phyloP scores from a whole-genome alignment of 2,329 filamentous ascomycete species.

The Colletotrichum limetticola region DNA sequence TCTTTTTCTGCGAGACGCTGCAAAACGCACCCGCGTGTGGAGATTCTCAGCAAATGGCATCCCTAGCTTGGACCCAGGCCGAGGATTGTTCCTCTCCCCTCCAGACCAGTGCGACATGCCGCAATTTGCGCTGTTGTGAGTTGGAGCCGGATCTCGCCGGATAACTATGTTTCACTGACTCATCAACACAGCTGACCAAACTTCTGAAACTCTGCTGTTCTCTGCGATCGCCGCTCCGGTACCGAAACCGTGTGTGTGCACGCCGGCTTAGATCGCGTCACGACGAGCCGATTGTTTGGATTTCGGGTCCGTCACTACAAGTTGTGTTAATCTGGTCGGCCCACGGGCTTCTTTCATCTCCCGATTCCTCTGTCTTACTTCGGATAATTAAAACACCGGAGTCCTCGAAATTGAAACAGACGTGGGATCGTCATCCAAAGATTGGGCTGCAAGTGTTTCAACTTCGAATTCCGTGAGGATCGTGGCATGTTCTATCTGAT shows the following conservation, averaged over 20 bases:
- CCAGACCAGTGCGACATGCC: neutral
- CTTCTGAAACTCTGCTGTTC: slow-evolving; percentile 16
- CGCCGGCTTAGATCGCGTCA: slow-evolving; percentile 23
- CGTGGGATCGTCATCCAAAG: neutral
- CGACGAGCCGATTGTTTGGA: slow-evolving; percentile 3
- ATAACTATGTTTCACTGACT: neutral
- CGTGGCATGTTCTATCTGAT: neutral
- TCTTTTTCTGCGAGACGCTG: neutral
- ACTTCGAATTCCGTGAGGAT: neutral
- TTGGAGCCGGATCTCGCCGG: slow-evolving; percentile 8
- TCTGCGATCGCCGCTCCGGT: slow-evolving; percentile 11
- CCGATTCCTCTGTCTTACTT: neutral
- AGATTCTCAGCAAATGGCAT: neutral
- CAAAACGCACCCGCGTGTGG: neutral
- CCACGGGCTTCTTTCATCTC: neutral
- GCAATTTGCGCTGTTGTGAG: neutral
- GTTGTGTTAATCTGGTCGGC: neutral
- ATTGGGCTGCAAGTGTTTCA: slow-evolving; percentile 15
- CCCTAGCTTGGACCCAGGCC: neutral
- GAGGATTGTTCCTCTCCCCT: neutral
- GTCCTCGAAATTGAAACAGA: neutral
- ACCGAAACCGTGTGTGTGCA: neutral
- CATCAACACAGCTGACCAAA: slow-evolving; percentile 9
- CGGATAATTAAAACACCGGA: neutral
- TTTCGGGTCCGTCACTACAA: neutral